Conservation (phyloP, 805 yeast genomes). For the Candida broadrunensis region DNA sequence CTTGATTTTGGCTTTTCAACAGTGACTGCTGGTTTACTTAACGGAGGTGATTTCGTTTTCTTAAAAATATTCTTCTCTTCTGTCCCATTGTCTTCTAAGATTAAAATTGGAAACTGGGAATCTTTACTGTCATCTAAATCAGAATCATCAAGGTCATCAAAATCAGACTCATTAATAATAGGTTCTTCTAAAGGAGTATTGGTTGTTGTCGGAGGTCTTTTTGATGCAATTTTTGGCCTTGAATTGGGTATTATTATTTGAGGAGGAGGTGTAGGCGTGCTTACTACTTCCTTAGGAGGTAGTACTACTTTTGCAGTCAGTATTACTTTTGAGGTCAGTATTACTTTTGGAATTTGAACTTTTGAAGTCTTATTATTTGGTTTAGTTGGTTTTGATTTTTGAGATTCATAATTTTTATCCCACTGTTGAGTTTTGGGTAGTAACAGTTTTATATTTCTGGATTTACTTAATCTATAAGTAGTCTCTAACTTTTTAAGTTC, state of each 20-base stretch:
- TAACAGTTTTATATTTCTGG: conserved; percentile 33
- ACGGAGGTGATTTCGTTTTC: neutral
- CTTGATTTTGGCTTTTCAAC: neutral
- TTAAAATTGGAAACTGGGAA: conserved; percentile 2
- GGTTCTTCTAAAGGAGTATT: conserved; percentile 11
- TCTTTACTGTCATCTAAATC: conserved; percentile 11
- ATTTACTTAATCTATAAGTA: conserved; percentile 34
- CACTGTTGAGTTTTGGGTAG: conserved; percentile 19
- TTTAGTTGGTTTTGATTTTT: neutral
- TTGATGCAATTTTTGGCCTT: conserved; percentile 3
- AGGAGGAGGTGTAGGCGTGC: conserved; percentile 1
- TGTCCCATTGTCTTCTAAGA: neutral
- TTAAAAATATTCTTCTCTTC: neutral
- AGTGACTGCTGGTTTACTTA: neutral
- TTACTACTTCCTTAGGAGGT: neutral
- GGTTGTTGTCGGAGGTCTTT: conserved; percentile 13
- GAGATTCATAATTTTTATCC: conserved; percentile 10
- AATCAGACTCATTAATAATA: conserved; percentile 34
- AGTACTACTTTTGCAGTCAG: conserved; percentile 1
- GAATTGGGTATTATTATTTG: neutral
- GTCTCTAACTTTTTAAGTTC: conserved; percentile 23
- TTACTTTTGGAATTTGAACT: neutral
- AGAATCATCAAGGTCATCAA: conserved; percentile 28
- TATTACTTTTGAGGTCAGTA: neutral
- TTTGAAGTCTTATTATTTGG: conserved; percentile 1